Conservation (phyloP, 139 green algal species). For the Chlamydomonas sp. region DNA sequence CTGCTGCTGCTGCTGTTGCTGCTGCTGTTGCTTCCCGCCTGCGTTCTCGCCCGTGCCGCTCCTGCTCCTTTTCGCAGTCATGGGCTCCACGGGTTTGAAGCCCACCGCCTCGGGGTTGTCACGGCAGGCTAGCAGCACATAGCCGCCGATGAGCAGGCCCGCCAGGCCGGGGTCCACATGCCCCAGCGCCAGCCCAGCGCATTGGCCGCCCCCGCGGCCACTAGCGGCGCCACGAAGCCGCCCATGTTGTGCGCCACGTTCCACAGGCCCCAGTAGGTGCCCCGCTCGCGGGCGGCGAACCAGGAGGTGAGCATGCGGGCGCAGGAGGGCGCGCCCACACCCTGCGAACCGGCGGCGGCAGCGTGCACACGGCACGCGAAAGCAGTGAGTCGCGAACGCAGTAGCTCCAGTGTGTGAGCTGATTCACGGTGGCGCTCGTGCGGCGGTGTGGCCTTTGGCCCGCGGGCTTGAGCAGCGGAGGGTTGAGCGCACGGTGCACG, state of each 20-base stretch:
- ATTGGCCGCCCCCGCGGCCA: conserved; percentile 52
- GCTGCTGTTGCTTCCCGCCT: background rate
- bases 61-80: background rate
- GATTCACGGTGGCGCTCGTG: no score
- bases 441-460: no score
- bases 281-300: conserved; percentile 87
- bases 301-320: conserved; percentile 92
- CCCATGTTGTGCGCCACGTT: conserved; percentile 92
- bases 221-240: conserved; percentile 88
- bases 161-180: conserved; percentile 88
- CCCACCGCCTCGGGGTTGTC: conserved; percentile 72
- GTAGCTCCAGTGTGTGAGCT: no score
- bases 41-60: background rate
- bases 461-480: no score
- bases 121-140: conserved; percentile 20
- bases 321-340: conserved; percentile 88
- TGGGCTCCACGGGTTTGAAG: conserved; percentile 41
- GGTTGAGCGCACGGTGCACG: background rate
- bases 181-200: conserved; percentile 79
- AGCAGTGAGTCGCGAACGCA: no score
- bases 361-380: no score
- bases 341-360: conserved; percentile 33
- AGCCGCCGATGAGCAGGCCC: conserved; percentile 69
- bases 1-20: background rate
- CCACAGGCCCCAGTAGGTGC: conserved; percentile 87